Evolutionary conservation across 345 rosid species (phyloP).

Genomic region (Raphanus raphanistrum): DNA sequence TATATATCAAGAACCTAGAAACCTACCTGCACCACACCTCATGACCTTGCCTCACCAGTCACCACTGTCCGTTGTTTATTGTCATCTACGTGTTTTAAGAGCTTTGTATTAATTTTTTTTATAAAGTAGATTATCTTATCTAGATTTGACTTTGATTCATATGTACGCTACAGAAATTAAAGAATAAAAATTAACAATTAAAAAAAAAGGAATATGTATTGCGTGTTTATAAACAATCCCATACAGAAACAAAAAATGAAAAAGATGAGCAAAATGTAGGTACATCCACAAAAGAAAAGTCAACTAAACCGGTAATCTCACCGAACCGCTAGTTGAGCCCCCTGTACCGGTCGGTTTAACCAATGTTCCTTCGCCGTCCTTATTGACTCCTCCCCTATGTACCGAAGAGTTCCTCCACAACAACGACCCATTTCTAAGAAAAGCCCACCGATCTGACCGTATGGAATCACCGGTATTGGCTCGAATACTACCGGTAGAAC

Average conservation of each 20-base stretch:
- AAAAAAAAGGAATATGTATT: conserved; percentile 8
- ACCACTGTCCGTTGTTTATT: conserved; percentile 6
- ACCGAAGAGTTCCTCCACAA: conserved; percentile 55
- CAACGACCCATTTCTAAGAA: conserved; percentile 48
- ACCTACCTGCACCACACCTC: conserved; percentile 23
- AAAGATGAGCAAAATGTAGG: background rate
- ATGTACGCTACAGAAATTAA: conserved; percentile 12
- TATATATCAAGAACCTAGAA: background rate
- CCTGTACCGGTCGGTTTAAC: conserved; percentile 30
- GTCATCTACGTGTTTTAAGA: background rate
- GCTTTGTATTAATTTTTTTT: background rate
- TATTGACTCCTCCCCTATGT: conserved; percentile 44
- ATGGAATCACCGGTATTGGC: conserved; percentile 34
- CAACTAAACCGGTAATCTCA: conserved; percentile 56
- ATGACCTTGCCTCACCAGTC: background rate
- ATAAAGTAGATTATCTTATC: background rate
- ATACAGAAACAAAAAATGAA: conserved; percentile 13
- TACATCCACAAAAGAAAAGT: background rate
- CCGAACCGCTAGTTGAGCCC: conserved; percentile 28
- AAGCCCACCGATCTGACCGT: conserved; percentile 58
- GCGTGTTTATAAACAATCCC: conserved; percentile 30
- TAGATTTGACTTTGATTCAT: conserved; percentile 14
- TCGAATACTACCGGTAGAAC: conserved; percentile 34
- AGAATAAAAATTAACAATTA: background rate
- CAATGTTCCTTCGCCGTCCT: conserved; percentile 42